Base-by-base conservation (phyloP, 2,329 filamentous ascomycete species). In the Chaetomium sp. region DNA sequence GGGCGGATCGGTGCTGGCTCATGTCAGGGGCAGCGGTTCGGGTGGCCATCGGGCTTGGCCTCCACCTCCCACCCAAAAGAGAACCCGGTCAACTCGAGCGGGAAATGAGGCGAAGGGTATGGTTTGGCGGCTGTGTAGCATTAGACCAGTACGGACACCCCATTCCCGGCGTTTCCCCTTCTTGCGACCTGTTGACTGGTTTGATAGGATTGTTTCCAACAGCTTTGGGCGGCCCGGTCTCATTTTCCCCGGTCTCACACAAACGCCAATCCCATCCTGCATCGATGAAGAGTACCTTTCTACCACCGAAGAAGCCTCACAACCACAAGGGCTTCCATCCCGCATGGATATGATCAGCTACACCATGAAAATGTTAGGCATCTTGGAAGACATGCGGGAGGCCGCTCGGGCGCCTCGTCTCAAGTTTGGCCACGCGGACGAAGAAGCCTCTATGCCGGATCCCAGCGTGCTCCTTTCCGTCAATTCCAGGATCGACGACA, bases 231-330 rank as follows among this genome's bases (percentile, higher is more conserved):
- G 65, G 5, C 62, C 66, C 6, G 51, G 60, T 1, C 60, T 66
- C 37, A 59, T 68, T 51, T 60, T 36, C 35, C 58, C 43, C 8
- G 37, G 52, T 19, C 49, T 58, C 2, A 54, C 49, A 19, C 43
- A 53, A 35, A 45, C 62, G 1, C 58, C 62, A 3, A 46, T 59
- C 3, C 67, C 66, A 10, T 53, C 55, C 0, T 41, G 58, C 0
- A 67, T 70, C 35, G 69, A 70, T 49, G 68, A 70, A 41, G 65
- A 70, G 52, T 64, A 64, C 37, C 45, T 70, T 0, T 62, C 59
- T 2, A 40, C 52, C 1, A 56, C 40, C 1, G 52, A 51, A 3
- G 62, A 68, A 48, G 67, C 61, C 8, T 27, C 10, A 1, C 67
- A 70, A 36, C 65, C 62, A 3, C 40, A 40, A 0, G 37, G 54